Evolutionary conservation across 2,329 filamentous ascomycete genomes (phyloP), one percentile per base, ranked within the genome.

Genomic region (Talaromyces sp.): DNA sequence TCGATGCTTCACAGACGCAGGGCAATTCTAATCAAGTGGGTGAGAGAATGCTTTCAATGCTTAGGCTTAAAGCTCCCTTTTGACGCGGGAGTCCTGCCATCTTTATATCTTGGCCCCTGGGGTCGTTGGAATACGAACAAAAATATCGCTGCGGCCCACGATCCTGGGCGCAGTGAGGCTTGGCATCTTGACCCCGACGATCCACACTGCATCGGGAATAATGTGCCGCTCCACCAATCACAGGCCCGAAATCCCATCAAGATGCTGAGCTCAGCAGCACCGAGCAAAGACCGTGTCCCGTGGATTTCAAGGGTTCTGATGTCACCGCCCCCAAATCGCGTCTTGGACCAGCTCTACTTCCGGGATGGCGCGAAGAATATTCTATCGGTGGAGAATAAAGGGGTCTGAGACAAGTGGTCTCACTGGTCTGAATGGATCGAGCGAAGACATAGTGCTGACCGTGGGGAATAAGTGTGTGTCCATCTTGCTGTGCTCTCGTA

Each of bases 291-390:
- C 16, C 16, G 35, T 13, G 6, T 20, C 9, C 10, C n/a, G 36
- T 41, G 17, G 32, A 6, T 11, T 16, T 16, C 36, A 16, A 11
- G 22, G 36, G 17, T 3, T 10, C 20, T 62, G 60, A 62, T 55
- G 54, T 61, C 60, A 62, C 29, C 19, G 40, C 47, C 39, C 47
- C 49, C 33, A 49, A 51, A 32, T 19, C 16, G n/a, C 17, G 3
- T n/a, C 47, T 32, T 22, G 10, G 8, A 17, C 14, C 5, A 10
- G 14, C 17, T 33, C 3, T 30, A 14, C 14, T n/a, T 24, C 8
- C 39, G 20, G 11, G 39, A 4, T 24, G 19, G 17, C 11, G 3
- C 14, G 30, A 35, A 19, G 19, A 35, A 33, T 33, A 36, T 35
- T 17, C 19, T 7, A 27, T 46, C 11, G 11, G 29, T n/a, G 29